phyloP scores from a whole-genome alignment of 2,329 filamentous ascomycete species.

The Pestalotiopsis sp. region DNA sequence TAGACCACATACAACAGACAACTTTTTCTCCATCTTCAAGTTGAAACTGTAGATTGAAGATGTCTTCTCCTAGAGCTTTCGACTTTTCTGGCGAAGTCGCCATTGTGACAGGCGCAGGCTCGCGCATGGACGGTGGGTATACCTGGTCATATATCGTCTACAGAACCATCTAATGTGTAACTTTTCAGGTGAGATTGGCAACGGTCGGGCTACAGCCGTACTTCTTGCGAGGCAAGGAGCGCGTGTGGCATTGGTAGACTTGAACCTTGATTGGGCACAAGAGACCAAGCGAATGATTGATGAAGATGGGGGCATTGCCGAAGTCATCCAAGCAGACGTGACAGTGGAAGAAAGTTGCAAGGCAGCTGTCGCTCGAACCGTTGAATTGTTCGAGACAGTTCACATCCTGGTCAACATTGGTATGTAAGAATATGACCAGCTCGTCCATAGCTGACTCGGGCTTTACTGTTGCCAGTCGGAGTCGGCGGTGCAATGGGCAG shows the following conservation, averaged over 20 bases:
- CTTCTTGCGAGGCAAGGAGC: constrained; percentile 31
- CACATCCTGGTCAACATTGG: constrained; percentile 33
- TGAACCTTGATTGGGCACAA: constrained; percentile 25
- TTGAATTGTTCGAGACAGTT: constrained; percentile 26
- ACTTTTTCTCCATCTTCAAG: neutral
- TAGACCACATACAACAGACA: neutral
- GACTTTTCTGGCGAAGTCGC: constrained; percentile 34
- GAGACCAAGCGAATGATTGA: constrained; percentile 34
- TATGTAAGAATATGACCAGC: constrained; percentile 5
- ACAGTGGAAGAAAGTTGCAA: constrained; percentile 26
- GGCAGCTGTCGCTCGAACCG: constrained; percentile 22
- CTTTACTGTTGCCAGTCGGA: constrained; percentile 27
- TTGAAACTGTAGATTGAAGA: neutral
- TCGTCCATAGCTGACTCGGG: neutral
- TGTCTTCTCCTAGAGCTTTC: constrained; percentile 17
- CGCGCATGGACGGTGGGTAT: constrained; percentile 27
- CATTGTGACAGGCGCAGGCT: constrained; percentile 35
- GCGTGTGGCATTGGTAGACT: constrained; percentile 28
- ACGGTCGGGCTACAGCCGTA: constrained; percentile 31
- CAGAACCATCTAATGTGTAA: neutral
- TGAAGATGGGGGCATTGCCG: constrained; percentile 26
- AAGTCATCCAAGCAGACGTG: constrained; percentile 29
- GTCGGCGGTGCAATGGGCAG: constrained; percentile 35
- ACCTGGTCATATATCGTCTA: neutral
- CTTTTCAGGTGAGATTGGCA: constrained; percentile 28